Conservation (phyloP, 176 grass and related monocot species). For the Carex scoparia region DNA sequence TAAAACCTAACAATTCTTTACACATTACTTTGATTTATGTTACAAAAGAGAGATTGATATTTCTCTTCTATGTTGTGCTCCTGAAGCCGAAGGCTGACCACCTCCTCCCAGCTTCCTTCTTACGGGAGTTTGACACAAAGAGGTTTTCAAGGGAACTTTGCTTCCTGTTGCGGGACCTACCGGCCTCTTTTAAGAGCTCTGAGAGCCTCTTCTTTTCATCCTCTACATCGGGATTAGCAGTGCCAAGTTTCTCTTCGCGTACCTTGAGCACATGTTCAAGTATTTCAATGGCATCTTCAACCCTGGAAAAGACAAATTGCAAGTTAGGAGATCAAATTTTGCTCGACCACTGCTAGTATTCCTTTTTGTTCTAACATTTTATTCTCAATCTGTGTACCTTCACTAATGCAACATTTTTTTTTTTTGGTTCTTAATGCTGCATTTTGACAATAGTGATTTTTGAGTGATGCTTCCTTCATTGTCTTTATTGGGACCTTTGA, state of each 20-base stretch:
- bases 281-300: constrained; percentile 91
- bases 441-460: neutral
- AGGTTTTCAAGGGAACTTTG: constrained; percentile 80
- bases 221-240: constrained; percentile 85
- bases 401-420: neutral
- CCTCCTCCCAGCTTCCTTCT: constrained; percentile 72
- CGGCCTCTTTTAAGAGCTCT: constrained; percentile 80
- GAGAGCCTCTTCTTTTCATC: constrained; percentile 82
- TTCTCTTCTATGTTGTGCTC: constrained; percentile 26
- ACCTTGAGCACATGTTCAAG: constrained; percentile 89
- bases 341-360: neutral
- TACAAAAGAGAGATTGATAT: constrained; percentile 33
- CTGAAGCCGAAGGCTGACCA: constrained; percentile 94
- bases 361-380: neutral
- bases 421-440: neutral
- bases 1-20: constrained; percentile 40
- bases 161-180: constrained; percentile 74
- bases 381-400: neutral
- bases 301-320: constrained; percentile 34
- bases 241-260: constrained; percentile 90
- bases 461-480: neutral
- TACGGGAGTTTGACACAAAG: constrained; percentile 43
- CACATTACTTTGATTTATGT: constrained; percentile 45
- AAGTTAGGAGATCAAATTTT: neutral
- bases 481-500: neutral